Evolutionary conservation across 257 asterid genomes (phyloP), one percentile per base, ranked within the genome.

Genomic region (Solanum virginianum): DNA sequence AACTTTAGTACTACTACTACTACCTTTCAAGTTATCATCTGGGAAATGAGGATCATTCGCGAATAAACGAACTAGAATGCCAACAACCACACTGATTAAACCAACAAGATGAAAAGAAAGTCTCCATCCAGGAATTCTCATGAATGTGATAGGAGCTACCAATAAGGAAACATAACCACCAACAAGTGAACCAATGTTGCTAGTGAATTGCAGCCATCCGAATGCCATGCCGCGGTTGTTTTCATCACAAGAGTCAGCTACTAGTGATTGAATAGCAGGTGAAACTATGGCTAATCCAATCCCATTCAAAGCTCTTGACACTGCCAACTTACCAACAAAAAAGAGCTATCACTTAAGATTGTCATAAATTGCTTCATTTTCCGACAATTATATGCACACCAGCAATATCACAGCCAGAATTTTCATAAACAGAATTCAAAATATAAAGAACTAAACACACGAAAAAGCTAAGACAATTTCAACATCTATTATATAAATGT

Each of bases 191-290:
- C 99, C 99, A 16, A 95, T 26, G 86, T 93, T 95, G 90, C 97
- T 89, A 63, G 99, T 93, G 7, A 95, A 89, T 88, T 94, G 98
- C 22, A 94, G 91, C 99, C 99, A 95, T 29, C 99, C 99, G 22
- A 95, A 95, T 83, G 99, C 99, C 39, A 80, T 87, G 4, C 99
- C 99, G 7, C 97, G 98, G 77, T 81, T 90, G 26, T 69, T 66
- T 66, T 94, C 98, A 32, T 92, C 95, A 7, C 97, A 93, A 18
- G 98, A 95, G 84, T 95, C 99, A 2, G 98, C 99, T 49, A 95
- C 93, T 18, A 95, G 95, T 71, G 99, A 95, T 83, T 92, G 96
- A 86, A 95, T 94, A 16, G 99, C 98, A 5, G 99, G 99, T 39
- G 92, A 91, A 63, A 91, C 98, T 83, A 95, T 91, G 24, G 99